phyloP scores from a whole-genome alignment of 257 asterid species.

The Solanum appendiculatum region DNA sequence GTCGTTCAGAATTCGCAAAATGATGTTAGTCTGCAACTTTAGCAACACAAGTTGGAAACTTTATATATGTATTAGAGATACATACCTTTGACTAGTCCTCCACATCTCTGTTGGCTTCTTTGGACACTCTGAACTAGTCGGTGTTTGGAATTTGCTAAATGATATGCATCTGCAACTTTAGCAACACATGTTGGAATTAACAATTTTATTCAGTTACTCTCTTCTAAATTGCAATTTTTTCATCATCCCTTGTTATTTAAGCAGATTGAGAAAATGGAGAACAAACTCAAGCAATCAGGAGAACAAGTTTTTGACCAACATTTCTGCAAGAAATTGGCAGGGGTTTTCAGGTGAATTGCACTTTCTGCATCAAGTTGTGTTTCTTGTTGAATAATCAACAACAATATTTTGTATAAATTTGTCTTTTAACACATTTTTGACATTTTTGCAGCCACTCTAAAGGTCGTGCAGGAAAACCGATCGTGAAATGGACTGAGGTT shows the following conservation, averaged over 20 bases:
- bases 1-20: background rate
- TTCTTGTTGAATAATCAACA: background rate
- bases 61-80: background rate
- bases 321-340: constrained; percentile 56
- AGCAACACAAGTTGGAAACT: background rate
- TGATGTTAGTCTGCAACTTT: background rate
- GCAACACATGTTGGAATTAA: background rate
- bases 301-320: constrained; percentile 33
- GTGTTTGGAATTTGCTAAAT: background rate
- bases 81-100: background rate
- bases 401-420: background rate
- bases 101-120: background rate
- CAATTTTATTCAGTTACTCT: background rate
- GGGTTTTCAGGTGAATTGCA: constrained; percentile 46
- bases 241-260: background rate
- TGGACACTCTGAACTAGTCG: background rate
- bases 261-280: constrained; percentile 67
- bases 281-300: constrained; percentile 15
- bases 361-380: background rate
- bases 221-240: background rate
- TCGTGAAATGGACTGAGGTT: constrained; percentile 81
- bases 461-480: constrained; percentile 87
- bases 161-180: background rate
- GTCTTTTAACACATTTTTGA: background rate
- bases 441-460: constrained; percentile 52